Evolutionary conservation across 495 filamentous ascomycete species (phyloP).

Genomic region (Aspergillus haitiensis): DNA sequence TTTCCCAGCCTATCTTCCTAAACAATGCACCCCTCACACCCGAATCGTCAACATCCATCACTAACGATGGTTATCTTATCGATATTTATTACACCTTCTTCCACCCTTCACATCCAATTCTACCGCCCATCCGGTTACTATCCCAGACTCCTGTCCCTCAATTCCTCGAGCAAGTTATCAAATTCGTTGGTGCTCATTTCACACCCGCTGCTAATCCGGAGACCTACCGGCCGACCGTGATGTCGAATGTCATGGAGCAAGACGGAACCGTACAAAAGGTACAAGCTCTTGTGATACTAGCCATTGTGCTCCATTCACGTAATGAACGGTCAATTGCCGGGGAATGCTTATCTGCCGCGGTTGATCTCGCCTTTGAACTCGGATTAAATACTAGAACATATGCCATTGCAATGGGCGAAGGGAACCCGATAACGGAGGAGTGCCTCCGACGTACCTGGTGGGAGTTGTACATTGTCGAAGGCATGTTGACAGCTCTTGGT

Average conservation of each 20-base stretch:
- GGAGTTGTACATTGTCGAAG: constrained; percentile 81
- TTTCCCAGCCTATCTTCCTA: constrained; percentile 24
- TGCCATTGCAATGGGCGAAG: constrained; percentile 43
- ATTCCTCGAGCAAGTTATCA: constrained; percentile 48
- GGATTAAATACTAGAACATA: constrained; percentile 66
- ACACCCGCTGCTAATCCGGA: constrained; percentile 43
- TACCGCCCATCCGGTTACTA: constrained; percentile 39
- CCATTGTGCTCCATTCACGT: constrained; percentile 74
- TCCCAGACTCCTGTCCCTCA: constrained; percentile 32
- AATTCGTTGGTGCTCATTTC: constrained; percentile 49
- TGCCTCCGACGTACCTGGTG: constrained; percentile 88
- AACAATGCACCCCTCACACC: constrained; percentile 40
- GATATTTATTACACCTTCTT: constrained; percentile 51
- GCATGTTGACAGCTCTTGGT: constrained; percentile 51
- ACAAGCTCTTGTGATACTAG: constrained; percentile 73
- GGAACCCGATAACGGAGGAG: constrained; percentile 64
- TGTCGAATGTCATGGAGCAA: constrained; percentile 38
- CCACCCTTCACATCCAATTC: constrained; percentile 47
- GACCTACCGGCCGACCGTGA: constrained; percentile 40
- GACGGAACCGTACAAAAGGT: constrained; percentile 50
- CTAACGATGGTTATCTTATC: constrained; percentile 44
- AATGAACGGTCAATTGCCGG: constrained; percentile 66
- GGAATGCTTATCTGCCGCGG: constrained; percentile 64
- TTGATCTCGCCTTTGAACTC: constrained; percentile 70
- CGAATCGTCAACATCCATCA: constrained; percentile 39